Percentiles rank a stretch among this genome's conserved stretches.
Conservation (phyloP, 2,329 filamentous ascomycete genomes). For the Juglanconis oblonga region DNA sequence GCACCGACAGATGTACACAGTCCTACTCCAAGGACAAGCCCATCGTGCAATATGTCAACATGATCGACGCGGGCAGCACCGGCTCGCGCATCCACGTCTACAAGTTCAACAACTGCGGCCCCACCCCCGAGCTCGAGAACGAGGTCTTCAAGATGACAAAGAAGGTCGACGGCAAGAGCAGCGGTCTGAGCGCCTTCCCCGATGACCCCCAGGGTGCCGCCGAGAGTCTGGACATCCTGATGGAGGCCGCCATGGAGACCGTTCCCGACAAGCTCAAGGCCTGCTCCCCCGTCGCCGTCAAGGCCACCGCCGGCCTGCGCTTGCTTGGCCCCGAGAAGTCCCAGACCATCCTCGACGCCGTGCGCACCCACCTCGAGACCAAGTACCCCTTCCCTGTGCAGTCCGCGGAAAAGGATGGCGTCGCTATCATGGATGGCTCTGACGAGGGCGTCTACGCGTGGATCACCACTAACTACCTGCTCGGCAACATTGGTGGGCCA, state of each 20-base stretch:
- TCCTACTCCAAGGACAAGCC: slow-evolving; percentile 87
- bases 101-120: slow-evolving; percentile 97
- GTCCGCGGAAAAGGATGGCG: slow-evolving; percentile 77
- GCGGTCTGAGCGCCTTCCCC: slow-evolving; percentile 80
- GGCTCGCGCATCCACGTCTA: slow-evolving; percentile 98
- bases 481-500: slow-evolving; percentile 93
- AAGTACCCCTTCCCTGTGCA: slow-evolving; percentile 94
- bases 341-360: slow-evolving; percentile 79
- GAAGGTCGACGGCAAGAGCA: slow-evolving; percentile 65
- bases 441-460: slow-evolving; percentile 98
- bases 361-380: slow-evolving; percentile 79
- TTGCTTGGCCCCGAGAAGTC: slow-evolving; percentile 80
- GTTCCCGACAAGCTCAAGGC: slow-evolving; percentile 86
- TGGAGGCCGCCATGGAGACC: slow-evolving; percentile 78
- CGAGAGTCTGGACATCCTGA: slow-evolving; percentile 80
- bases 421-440: slow-evolving; percentile 95
- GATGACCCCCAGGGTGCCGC: slow-evolving; percentile 84
- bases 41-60: slow-evolving; percentile 93
- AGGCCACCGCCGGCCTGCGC: slow-evolving; percentile 91
- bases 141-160: slow-evolving; percentile 94
- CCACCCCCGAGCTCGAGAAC: slow-evolving; percentile 89
- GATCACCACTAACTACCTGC: slow-evolving; percentile 98
- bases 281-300: slow-evolving; percentile 96
- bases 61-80: slow-evolving; percentile 98
- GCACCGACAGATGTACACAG: slow-evolving; percentile 73